A percentile compares a stretch with the other conserved stretches of the same genome.
These are phyloP conservation scores for Amaranthus tricolor DNA, from an alignment of 179 eudicot species.

Conservation along the genomic window DNA sequence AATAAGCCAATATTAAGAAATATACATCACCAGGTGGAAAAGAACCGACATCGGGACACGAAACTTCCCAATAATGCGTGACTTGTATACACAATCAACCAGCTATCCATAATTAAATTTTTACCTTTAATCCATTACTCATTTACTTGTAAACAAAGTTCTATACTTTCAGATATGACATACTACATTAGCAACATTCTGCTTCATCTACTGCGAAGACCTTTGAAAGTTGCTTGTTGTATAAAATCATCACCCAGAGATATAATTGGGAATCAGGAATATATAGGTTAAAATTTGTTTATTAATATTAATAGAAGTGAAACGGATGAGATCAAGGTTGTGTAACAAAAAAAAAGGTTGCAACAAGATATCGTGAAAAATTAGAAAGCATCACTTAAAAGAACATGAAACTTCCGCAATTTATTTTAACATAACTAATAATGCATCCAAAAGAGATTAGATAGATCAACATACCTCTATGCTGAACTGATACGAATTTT, in stretches of 20 bases:
- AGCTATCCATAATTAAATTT: neutral
- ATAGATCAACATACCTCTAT: slow-evolving; percentile 52
- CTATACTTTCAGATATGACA: no score
- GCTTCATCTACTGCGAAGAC: no score
- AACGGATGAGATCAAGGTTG: neutral
- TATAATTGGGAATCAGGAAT: neutral
- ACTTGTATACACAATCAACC: neutral
- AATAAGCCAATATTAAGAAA: neutral
- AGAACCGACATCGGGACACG: neutral
- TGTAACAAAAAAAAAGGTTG: neutral
- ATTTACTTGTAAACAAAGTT: neutral
- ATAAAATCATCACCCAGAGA: no score
- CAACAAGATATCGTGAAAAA: neutral
- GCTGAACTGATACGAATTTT: slow-evolving; percentile 68
- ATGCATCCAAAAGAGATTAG: slow-evolving; percentile 2
- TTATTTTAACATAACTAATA: neutral
- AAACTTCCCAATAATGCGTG: neutral
- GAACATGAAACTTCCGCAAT: slow-evolving; percentile 6
- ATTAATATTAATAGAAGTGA: neutral
- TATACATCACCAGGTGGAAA: neutral
- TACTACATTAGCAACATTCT: no score
- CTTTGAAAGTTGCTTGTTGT: no score
- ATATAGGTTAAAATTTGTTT: neutral
- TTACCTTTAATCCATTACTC: neutral
- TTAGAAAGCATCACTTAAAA: neutral